Percentiles rank a stretch among this genome's conserved stretches.
Conservation (phyloP, 2,329 filamentous ascomycete genomes). For the Coccinonectria pachysandricola region DNA sequence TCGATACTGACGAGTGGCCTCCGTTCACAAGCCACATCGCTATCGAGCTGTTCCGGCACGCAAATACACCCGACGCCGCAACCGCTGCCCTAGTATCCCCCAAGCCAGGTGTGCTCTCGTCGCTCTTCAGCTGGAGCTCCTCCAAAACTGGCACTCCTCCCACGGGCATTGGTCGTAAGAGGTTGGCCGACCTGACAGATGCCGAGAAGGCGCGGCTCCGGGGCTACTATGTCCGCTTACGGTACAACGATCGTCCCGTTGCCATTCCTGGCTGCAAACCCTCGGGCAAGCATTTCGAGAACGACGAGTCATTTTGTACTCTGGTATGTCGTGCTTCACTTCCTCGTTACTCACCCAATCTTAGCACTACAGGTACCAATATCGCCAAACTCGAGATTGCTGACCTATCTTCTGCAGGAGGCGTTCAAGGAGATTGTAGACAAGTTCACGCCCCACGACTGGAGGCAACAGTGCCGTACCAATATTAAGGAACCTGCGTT, state of each 20-base stretch:
- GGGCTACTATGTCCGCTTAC: conserved; percentile 76
- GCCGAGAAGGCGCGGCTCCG: conserved; percentile 51
- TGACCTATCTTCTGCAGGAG: conserved; percentile 35
- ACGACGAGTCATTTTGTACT: conserved; percentile 85
- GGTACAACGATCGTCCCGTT: conserved; percentile 83
- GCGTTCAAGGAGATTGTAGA: conserved; percentile 92
- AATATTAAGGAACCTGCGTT: conserved; percentile 34
- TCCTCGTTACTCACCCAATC: no score
- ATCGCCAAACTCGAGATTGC: no score
- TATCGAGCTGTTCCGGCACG: conserved; percentile 71
- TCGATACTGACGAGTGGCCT: conserved; percentile 67
- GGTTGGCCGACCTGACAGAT: conserved; percentile 42
- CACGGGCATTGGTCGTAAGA: conserved; percentile 49
- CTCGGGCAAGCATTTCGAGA: conserved; percentile 71
- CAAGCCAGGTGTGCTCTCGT: conserved; percentile 14
- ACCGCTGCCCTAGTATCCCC: conserved; percentile 2
- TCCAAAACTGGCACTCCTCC: conserved; percentile 18
- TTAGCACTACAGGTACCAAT: no score
- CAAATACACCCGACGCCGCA: conserved; percentile 18
- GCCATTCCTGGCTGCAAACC: conserved; percentile 70
- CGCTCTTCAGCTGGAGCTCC: conserved; percentile 16
- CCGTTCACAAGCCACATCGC: conserved; percentile 90
- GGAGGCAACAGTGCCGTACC: conserved; percentile 48
- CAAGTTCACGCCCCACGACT: conserved; percentile 74
- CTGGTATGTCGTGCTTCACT: conserved; percentile 43